A percentile compares a stretch with the other conserved stretches of the same genome.
phyloP scores from a whole-genome alignment of 106 monocot genomes.

The Xerophyta viscosa region DNA sequence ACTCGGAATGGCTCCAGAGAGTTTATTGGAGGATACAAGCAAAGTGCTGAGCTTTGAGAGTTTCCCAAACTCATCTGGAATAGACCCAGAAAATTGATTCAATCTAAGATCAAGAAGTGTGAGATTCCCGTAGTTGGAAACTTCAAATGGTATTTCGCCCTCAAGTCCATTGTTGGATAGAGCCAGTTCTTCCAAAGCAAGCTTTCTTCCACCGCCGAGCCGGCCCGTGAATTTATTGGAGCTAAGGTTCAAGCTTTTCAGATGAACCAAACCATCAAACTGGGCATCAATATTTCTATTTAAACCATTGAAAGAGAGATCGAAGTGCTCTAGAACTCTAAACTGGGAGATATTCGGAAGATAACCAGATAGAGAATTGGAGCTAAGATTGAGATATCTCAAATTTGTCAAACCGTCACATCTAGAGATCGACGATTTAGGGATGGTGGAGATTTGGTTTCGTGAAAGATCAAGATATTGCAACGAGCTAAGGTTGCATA shows the following conservation, averaged over 20 bases:
- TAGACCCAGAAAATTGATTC: conserved; percentile 18
- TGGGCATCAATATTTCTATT: conserved; percentile 2
- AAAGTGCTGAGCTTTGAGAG: conserved; percentile 23
- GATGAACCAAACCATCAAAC: neutral
- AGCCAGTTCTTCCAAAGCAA: conserved; percentile 17
- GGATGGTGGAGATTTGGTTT: conserved; percentile 12
- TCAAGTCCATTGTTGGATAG: conserved; percentile 21
- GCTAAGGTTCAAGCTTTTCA: conserved; percentile 35
- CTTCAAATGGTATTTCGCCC: conserved; percentile 19
- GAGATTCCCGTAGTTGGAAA: conserved; percentile 19
- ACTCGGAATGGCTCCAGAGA: conserved; percentile 17
- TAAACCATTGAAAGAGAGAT: conserved; percentile 28
- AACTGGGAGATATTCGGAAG: conserved; percentile 20
- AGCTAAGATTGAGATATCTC: conserved; percentile 36
- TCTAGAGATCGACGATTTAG: conserved; percentile 10
- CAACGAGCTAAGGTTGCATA: conserved; percentile 27
- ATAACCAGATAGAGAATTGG: conserved; percentile 3
- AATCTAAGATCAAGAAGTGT: conserved; percentile 30
- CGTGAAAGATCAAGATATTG: conserved; percentile 18
- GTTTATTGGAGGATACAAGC: conserved; percentile 28
- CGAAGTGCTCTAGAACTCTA: conserved; percentile 18
- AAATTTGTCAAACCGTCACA: conserved; percentile 15
- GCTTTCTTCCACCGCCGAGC: neutral
- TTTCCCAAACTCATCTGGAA: conserved; percentile 12
- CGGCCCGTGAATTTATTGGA: conserved; percentile 11